A percentile compares a stretch with the other conserved stretches of the same genome.
Conservation (phyloP, 371 early-diverging fungal species). For the Mortierella sp. region DNA sequence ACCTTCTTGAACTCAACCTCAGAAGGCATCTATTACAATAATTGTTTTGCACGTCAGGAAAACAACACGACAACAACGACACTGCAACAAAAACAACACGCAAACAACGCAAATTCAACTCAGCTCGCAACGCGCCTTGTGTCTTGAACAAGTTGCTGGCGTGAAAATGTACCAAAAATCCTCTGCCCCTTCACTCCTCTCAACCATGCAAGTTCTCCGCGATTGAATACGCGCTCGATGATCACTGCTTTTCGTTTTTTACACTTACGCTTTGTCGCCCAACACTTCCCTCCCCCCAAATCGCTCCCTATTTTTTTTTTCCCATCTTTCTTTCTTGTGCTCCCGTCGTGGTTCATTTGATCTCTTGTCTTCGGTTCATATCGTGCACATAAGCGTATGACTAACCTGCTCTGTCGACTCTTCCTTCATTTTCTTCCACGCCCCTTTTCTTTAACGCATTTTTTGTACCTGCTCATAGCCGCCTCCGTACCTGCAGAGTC, state of each 20-base stretch:
- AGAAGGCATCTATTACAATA: too few relatives aligned
- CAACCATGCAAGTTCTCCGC: background rate
- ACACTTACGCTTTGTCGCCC: too few relatives aligned
- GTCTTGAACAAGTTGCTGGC: too few relatives aligned
- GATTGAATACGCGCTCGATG: background rate
- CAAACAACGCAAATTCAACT: too few relatives aligned
- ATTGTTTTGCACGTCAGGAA: too few relatives aligned
- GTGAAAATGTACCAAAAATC: too few relatives aligned
- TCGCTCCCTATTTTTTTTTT: background rate
- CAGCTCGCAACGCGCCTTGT: too few relatives aligned
- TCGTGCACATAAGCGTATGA: background rate
- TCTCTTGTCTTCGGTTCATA: background rate
- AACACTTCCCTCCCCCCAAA: background rate
- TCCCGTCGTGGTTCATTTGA: background rate
- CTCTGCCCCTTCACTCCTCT: background rate
- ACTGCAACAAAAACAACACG: too few relatives aligned
- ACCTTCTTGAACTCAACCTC: too few relatives aligned
- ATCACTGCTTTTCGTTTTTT: background rate
- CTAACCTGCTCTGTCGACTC: background rate
- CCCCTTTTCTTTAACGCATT: constrained; percentile 5
- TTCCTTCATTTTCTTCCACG: background rate
- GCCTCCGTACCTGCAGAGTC: constrained; percentile 10
- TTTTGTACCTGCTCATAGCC: constrained; percentile 3
- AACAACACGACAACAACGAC: too few relatives aligned
- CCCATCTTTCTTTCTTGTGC: background rate